Conservation (phyloP, 331 rosid species). For the Cydonia oblonga region DNA sequence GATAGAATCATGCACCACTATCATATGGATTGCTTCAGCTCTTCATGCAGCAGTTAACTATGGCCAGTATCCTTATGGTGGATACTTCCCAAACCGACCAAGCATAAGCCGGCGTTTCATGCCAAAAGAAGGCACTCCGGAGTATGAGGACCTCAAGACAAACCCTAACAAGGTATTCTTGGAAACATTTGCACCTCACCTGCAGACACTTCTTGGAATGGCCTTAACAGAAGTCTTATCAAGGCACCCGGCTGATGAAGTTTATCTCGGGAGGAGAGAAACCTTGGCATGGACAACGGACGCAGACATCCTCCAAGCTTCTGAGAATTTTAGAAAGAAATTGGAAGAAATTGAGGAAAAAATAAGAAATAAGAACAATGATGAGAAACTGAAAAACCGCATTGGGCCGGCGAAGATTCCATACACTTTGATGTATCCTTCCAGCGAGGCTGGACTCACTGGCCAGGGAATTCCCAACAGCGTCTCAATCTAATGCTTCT, state of each 20-base stretch:
- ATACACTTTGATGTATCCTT: constrained; percentile 25
- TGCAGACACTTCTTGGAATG: constrained; percentile 20
- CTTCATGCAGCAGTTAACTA: constrained; percentile 29
- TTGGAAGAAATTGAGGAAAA: constrained; percentile 9
- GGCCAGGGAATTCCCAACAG: constrained; percentile 15
- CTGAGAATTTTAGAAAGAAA: constrained; percentile 14
- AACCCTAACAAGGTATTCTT: constrained; percentile 22
- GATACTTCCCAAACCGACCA: constrained; percentile 23
- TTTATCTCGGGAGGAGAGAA: constrained; percentile 30
- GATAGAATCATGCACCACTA: constrained; percentile 19
- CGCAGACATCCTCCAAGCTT: constrained; percentile 8
- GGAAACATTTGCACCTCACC: constrained; percentile 20
- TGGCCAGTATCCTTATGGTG: constrained; percentile 35
- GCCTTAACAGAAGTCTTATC: constrained; percentile 28
- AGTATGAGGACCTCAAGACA: constrained; percentile 12
- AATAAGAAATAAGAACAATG: constrained; percentile 5
- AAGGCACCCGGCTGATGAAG: constrained; percentile 31
- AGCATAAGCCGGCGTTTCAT: constrained; percentile 20
- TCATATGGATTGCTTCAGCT: constrained; percentile 34
- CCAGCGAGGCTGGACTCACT: constrained; percentile 27
- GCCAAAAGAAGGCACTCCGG: constrained; percentile 22
- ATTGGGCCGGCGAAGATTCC: constrained; percentile 28
- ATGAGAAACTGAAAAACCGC: constrained; percentile 22
- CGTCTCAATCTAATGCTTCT: constrained; percentile 6
- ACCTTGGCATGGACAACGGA: constrained; percentile 26